Base-by-base conservation (phyloP, 2,329 filamentous ascomycete species). In the Epichloe glyceriae region DNA sequence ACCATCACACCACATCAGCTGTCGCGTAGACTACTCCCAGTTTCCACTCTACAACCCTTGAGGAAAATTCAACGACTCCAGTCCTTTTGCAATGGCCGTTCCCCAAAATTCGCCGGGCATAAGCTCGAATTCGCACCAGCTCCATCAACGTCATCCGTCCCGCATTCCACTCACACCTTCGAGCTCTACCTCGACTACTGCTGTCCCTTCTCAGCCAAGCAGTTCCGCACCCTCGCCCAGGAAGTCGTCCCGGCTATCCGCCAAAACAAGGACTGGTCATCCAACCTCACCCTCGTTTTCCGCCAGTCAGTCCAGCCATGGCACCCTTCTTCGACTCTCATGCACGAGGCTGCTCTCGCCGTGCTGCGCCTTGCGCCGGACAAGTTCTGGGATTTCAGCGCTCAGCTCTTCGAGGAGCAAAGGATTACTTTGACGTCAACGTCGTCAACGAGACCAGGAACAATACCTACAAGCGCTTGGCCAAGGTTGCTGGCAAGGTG, bases 221-320 rank as follows among this genome's bases (percentile, higher is more conserved):
- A 89, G 60, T 96, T 93, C 78, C 79, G 82, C 55, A 91, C 86
- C 2, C 70, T 96, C 59, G 83, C 84, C 68, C 71, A 67, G 52
- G 68, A 73, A 33, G 78, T 95, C 52, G 72, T 79, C 53, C 83
- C 86, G 1, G 65, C 79, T 46, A 74, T 95, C 58, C 73, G 75
- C 54, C 60, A 73, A 47, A 81, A 82, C 60, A 82, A 85, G 56
- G 59, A 70, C 22, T 74, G 72, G 64, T 65, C 72, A 14, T 58
- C 72, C 53, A 75, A 74, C 54, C 70, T 95, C 3, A 76, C 86
- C 59, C 74, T 95, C 58, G 79, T 97, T 61, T 87, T 96, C 74
- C 85, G 90, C 47, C 90, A 91, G 65, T 89, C 95, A 65, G 80
- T 96, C 61, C 89, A 95, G 71, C 88, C 89, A 14, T 95, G 91